Percentiles rank a stretch among this genome's conserved stretches.
phyloP scores from a whole-genome alignment of 2,329 filamentous ascomycete species.

The Zymoseptoria pseudotritici region DNA sequence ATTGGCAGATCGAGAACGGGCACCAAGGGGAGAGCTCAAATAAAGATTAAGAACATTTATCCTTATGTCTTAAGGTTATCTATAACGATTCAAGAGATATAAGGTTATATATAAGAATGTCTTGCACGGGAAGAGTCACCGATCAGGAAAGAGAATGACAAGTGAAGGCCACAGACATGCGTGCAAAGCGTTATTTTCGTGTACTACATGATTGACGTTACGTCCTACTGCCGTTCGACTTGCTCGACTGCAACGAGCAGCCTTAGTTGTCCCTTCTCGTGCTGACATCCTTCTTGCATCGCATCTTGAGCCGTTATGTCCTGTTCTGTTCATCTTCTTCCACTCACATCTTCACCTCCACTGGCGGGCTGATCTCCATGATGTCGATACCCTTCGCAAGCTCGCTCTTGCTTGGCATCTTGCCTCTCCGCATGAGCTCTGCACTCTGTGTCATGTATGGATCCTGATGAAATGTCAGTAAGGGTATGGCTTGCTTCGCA shows the following conservation, averaged over 20 bases:
- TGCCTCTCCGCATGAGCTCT: constrained; percentile 73
- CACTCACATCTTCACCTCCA: constrained; percentile 28
- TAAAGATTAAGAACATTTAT: not conserved
- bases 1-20: not conserved
- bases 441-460: constrained; percentile 76
- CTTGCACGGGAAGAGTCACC: not conserved
- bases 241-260: not conserved
- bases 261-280: not conserved
- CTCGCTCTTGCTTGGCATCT: constrained; percentile 77
- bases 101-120: not conserved
- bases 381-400: constrained; percentile 55
- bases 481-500: not conserved
- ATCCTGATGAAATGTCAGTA: constrained; percentile 63
- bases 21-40: not conserved
- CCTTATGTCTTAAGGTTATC: not conserved
- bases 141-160: not conserved
- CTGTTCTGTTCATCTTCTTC: not conserved
- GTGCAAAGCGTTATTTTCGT: not conserved
- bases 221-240: not conserved
- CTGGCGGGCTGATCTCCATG: constrained; percentile 38
- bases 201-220: not conserved
- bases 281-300: not conserved
- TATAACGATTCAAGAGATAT: not conserved
- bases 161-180: not conserved
- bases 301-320: not conserved